phyloP scores from a whole-genome alignment of 2,329 filamentous ascomycete genomes.

The Colletotrichum navitas region DNA sequence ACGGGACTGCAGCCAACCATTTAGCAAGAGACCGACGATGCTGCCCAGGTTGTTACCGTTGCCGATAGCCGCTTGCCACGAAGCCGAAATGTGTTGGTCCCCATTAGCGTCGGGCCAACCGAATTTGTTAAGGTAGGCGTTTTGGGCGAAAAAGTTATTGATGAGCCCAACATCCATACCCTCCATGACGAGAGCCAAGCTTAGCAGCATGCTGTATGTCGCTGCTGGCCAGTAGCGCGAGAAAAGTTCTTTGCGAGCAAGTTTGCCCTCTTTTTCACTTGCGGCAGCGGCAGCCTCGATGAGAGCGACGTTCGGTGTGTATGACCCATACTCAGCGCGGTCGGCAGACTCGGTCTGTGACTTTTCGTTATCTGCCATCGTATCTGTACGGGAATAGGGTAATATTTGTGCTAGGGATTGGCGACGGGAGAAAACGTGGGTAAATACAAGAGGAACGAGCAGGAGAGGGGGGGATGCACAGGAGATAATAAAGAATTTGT shows the following conservation, averaged over 20 bases:
- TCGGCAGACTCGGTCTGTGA: constrained; percentile 32
- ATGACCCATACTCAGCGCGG: constrained; percentile 46
- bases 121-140: constrained; percentile 49
- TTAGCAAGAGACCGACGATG: constrained; percentile 58
- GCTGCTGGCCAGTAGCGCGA: constrained; percentile 48
- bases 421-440: neutral
- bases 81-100: constrained; percentile 56
- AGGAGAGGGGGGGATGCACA: neutral
- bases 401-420: neutral
- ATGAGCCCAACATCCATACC: constrained; percentile 55
- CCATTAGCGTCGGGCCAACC: constrained; percentile 51
- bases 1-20: constrained; percentile 54
- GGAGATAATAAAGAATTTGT: neutral
- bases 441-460: neutral
- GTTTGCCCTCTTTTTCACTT: constrained; percentile 47
- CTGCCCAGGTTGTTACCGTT: constrained; percentile 57
- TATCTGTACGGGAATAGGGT: no score
- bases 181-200: constrained; percentile 50
- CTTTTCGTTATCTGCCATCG: constrained; percentile 24
- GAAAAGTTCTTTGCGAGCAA: constrained; percentile 51
- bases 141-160: constrained; percentile 55
- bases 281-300: constrained; percentile 51
- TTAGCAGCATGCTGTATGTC: constrained; percentile 49
- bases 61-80: constrained; percentile 59
- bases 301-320: constrained; percentile 47